A percentile compares a stretch with the other conserved stretches of the same genome.
phyloP scores from a whole-genome alignment of 306 rosid genomes.

The Albizia julibrissin region DNA sequence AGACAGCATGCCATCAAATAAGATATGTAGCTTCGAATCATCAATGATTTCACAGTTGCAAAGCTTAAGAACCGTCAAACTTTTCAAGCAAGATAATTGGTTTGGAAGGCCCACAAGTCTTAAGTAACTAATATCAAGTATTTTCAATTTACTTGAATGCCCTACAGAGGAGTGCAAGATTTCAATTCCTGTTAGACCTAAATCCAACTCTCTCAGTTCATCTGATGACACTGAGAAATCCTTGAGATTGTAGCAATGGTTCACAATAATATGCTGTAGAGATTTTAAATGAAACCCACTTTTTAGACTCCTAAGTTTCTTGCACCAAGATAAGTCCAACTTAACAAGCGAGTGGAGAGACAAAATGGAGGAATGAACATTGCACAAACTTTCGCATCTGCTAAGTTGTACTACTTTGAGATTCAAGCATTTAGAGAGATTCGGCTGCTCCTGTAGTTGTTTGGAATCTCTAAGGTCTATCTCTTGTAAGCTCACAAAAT shows the following conservation, averaged over 20 bases:
- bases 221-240: neutral
- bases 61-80: neutral
- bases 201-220: neutral
- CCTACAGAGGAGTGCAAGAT: neutral
- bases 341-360: neutral
- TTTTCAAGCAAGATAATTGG: neutral
- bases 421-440: constrained; percentile 21
- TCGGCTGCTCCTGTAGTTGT: constrained; percentile 23
- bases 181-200: neutral
- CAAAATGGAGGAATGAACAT: constrained; percentile 21
- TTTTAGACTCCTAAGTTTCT: neutral
- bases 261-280: neutral
- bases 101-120: neutral
- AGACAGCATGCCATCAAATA: neutral
- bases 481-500: neutral
- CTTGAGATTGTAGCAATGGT: neutral
- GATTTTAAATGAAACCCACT: neutral
- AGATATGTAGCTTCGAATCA: neutral
- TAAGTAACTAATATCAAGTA: neutral
- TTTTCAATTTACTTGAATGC: neutral
- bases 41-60: neutral
- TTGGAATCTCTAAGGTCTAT: neutral
- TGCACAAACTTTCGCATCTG: neutral
- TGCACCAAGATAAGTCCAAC: neutral
- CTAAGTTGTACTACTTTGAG: neutral